These are phyloP conservation scores for Dryas octopetala DNA, from an alignment of 306 rosid genomes.

Conservation along the genomic window DNA sequence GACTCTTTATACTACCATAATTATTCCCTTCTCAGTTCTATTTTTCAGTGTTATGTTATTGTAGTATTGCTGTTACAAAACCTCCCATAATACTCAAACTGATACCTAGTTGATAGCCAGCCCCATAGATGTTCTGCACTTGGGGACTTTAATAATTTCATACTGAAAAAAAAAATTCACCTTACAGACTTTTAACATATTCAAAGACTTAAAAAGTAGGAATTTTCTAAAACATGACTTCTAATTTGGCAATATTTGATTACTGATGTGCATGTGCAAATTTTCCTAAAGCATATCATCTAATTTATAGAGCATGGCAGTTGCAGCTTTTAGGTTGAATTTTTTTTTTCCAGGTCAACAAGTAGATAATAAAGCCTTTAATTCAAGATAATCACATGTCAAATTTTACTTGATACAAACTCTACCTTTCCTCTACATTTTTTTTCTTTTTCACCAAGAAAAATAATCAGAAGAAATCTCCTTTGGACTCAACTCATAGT, in stretches of 20 bases:
- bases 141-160: neutral
- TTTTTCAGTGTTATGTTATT: neutral
- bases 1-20: neutral
- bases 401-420: neutral
- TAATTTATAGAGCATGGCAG: neutral
- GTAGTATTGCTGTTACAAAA: too few relatives aligned
- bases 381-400: neutral
- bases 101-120: neutral
- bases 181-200: neutral
- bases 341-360: neutral
- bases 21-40: neutral
- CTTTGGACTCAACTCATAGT: constrained; percentile 1
- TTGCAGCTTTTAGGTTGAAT: neutral
- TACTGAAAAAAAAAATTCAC: neutral
- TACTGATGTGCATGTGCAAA: neutral
- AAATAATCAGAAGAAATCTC: neutral
- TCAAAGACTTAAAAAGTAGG: neutral
- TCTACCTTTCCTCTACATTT: neutral
- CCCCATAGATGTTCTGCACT: neutral
- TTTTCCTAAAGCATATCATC: neutral
- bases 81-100: neutral
- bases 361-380: neutral
- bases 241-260: neutral
- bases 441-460: neutral
- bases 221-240: neutral